Evolutionary conservation across 768 basidiomycete genomes (phyloP).

Genomic region (Termitomyces sp.): DNA sequence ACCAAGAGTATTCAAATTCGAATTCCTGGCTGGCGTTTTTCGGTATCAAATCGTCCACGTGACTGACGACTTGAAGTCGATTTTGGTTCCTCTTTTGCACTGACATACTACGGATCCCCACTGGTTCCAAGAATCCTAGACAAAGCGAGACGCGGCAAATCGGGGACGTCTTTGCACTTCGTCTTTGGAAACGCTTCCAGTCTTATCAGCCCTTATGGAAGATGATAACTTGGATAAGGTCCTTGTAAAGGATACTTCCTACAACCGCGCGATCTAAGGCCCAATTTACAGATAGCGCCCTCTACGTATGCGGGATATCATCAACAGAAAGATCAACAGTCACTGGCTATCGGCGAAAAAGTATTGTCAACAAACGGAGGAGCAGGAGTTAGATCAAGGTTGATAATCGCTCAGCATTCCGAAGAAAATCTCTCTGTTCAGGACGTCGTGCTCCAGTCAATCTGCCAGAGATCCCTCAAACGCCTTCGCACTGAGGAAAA

Average conservation of each 20-base stretch:
- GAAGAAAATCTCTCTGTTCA: background rate
- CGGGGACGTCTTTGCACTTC: background rate
- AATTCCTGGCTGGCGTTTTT: too few relatives aligned
- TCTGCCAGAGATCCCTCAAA: background rate
- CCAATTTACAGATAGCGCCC: background rate
- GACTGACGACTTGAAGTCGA: too few relatives aligned
- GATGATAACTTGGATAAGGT: background rate
- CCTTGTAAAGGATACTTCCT: background rate
- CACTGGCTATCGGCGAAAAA: background rate
- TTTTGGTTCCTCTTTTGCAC: too few relatives aligned
- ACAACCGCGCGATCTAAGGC: background rate
- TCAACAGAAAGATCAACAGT: background rate
- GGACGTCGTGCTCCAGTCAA: background rate
- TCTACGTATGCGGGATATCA: background rate
- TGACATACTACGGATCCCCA: too few relatives aligned
- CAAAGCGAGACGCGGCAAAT: background rate
- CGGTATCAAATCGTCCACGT: too few relatives aligned
- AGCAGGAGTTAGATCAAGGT: background rate
- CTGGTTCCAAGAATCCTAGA: background rate
- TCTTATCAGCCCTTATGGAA: background rate
- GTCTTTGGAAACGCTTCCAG: too few relatives aligned
- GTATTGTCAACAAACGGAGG: background rate
- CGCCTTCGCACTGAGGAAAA: background rate
- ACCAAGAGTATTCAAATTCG: too few relatives aligned
- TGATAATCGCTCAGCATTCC: background rate